Evolutionary conservation across 1,284 basidiomycete genomes (phyloP), one percentile per base, ranked within the genome.

Genomic region (Vanrija pseudolonga): DNA sequence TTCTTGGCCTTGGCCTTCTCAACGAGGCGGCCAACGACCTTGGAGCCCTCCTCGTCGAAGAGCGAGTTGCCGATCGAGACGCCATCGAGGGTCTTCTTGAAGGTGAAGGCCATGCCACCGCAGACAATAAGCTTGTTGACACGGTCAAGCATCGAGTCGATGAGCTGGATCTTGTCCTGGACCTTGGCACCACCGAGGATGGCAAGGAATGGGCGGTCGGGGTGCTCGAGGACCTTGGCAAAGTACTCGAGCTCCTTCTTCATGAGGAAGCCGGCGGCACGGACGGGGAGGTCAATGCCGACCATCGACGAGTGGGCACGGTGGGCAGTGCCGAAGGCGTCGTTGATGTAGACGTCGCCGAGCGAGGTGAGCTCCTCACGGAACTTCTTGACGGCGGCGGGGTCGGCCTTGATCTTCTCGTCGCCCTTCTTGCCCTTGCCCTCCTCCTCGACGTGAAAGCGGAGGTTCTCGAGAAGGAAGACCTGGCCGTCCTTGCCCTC

Each of bases 201-300:
- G 54, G 94, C 95, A 55, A 98, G 83, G 87, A 98, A 98, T 20
- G 95, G 95, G 53, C 90, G 81, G 72, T 96, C 92, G 43, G 95
- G 95, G 68, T 82, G 85, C 78, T 98, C 95, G 47, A 98, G 84
- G 51, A 91, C 94, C 81, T 97, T 98, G 54, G 95, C 92, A 76
- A 98, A 98, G 82, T 88, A 98, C 71, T 98, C 94, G 65, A 98
- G 86, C 78, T 98, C 95, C 80, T 98, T 98, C 82, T 95, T 97
- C 83, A 98, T 89, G 64, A 98, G 83, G 82, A 96, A 94, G 46
- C 95, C 95, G 39, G 94, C 85, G 8, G 95, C 95, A 66, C 92
- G 85, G 77, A 95, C 87, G n/a, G 87, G 85, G 38, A 98, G 84
- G 77, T 96, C 84, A 64, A 98, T 83, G 63, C 95, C 95, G 67